Base-by-base conservation (phyloP, 805 yeast species). In the Kodamaea laetipori region DNA sequence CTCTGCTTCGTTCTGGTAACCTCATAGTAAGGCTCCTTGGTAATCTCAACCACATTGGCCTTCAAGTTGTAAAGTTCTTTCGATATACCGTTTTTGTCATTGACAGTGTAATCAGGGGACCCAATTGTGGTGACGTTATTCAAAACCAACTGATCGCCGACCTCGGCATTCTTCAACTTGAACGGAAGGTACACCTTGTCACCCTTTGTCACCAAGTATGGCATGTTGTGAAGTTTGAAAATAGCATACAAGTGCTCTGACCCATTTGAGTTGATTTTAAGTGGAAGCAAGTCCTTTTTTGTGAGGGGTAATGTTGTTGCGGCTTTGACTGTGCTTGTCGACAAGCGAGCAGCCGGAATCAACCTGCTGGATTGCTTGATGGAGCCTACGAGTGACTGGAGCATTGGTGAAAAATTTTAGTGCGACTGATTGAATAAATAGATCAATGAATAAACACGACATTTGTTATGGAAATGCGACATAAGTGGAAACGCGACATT, bases 161-260 rank as follows among this genome's bases (percentile, higher is more conserved):
- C 82, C 41, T 81, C 74, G 8, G 84, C 94, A 42, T 80, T 78
- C 55, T 81, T 84, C 71, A 94, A 60, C 50, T 81, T 78, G 64
- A 79, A 90, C 2, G 97, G 97, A 30, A 94, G 65, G 17, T 81
- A 76, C 41, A 94, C 77, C 51, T 74, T 77, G 63, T 94, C 99
- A 16, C 99, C 99, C 52, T 83, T 80, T 18, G 98, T 90, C 12
- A 94, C 94, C 48, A 94, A 71, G 58, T 87, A 90, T 33, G 94
- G 88, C 64, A 89, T 81, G 64, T 84, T 80, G 69, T 89, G 94
- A 28, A 94, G 77, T 53, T 80, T 81, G 52, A 92, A 76, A 6
- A 87, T 74, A 36, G 98, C 98, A 60, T 89, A 94, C 24, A 92
- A 66, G 49, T 78, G 79, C 33, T 57, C 51, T 21, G 60, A 58